A percentile compares a stretch with the other conserved stretches of the same genome.
Evolutionary conservation across 495 filamentous ascomycete genomes (phyloP).

Genomic region (Niebla homalea): DNA sequence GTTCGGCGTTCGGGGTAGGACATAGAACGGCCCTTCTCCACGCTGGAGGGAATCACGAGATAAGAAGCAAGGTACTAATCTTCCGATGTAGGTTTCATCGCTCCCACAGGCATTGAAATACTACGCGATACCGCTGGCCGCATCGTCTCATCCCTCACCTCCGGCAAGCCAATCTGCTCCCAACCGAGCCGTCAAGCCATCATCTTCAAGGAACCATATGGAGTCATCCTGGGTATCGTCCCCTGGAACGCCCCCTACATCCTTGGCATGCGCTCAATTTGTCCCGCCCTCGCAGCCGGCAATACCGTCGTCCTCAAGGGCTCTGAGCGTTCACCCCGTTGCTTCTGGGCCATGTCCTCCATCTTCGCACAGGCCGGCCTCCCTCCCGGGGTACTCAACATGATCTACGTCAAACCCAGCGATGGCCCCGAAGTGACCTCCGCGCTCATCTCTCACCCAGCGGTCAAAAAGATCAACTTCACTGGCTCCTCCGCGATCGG

Average conservation of each 20-base stretch:
- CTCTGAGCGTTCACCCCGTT: constrained; percentile 61
- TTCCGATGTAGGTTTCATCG: constrained; percentile 47
- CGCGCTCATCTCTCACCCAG: constrained; percentile 41
- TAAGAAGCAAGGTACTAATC: constrained; percentile 53
- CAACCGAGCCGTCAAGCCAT: constrained; percentile 49
- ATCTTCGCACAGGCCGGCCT: constrained; percentile 63
- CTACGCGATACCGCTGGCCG: constrained; percentile 60
- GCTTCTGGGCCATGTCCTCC: constrained; percentile 58
- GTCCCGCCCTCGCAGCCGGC: constrained; percentile 69
- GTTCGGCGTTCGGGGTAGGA: too few species aligned
- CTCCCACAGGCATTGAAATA: constrained; percentile 43
- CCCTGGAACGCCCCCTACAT: constrained; percentile 59
- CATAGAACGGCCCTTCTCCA: too few species aligned
- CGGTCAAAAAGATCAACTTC: constrained; percentile 49
- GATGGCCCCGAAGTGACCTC: constrained; percentile 44
- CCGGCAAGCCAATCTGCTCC: constrained; percentile 43
- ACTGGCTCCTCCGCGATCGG: constrained; percentile 46
- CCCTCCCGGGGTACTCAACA: constrained; percentile 43
- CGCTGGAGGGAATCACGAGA: constrained; percentile 42
- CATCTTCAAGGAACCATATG: constrained; percentile 68
- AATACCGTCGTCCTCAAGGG: constrained; percentile 69
- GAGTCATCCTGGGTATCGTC: constrained; percentile 68
- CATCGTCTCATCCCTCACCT: constrained; percentile 40
- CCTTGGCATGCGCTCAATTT: constrained; percentile 50
- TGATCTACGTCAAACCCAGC: constrained; percentile 36